Evolutionary conservation across 495 filamentous ascomycete genomes (phyloP), one percentile per base, ranked within the genome.

Genomic region (Massariosphaeria phaeospora): DNA sequence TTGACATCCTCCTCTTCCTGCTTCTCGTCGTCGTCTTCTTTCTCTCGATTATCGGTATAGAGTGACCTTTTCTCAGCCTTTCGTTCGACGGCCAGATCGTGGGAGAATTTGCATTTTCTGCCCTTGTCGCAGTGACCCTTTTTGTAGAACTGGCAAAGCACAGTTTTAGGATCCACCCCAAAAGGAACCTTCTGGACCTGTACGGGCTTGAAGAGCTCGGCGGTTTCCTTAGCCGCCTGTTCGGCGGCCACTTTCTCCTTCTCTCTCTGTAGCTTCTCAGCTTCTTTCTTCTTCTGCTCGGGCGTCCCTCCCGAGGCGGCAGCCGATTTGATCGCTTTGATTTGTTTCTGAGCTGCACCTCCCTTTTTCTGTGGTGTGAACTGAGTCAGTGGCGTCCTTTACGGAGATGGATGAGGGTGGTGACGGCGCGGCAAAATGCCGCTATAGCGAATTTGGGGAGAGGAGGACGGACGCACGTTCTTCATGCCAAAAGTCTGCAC

Each of bases 181-280:
- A 97, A 96, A 15, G 93, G 86, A 21, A 97, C 89, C 70, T 96
- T 99, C 68, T 99, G 93, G 7, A 86, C 81, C 71, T 96, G 89
- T 8, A 93, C 84, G 3, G 93, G 91, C 73, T 93, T 96, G 77
- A 94, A 94, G 34, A 99, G 76, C 9, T 97, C 88, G 8, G 80
- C 75, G 0, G 85, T 79, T 58, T 91, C 84, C 62, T 83, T 83
- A 66, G 80, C 82, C 57, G 90, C 91, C 30, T 82, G 76, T 50
- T 91, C 87, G 29, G 89, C 85, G 46, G 94, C 89, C 23, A 80
- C 83, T 84, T 91, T 91, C 67, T 99, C 93, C 44, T 81, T 83
- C 70, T 89, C 88, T 21, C 84, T 82, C 59, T 78, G 76, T n/a
- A 71, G 78, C 73, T 93, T 96, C 68, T 96, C 93, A 25, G 91